Evolutionary conservation across 2,329 filamentous ascomycete species (phyloP), one percentile per base, ranked within the genome.

Genomic region (Diaporthe citriasiana): DNA sequence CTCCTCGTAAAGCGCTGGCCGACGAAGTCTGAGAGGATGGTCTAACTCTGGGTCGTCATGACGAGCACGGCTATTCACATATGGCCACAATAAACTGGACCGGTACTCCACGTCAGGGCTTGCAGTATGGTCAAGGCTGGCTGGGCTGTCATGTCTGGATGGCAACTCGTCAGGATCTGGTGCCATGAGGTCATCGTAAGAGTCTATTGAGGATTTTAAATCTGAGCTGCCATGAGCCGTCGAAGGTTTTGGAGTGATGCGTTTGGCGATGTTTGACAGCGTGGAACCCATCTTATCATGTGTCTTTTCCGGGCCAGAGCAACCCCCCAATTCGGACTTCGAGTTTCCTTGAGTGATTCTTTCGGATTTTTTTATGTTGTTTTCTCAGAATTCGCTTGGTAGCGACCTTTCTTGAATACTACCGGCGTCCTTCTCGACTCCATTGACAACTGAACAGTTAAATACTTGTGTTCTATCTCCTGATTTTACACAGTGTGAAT

Each of bases 1-100:
- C 17, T 71, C 69, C 55, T 60, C 40, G 25, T 71, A 60, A 13
- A 71, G 30, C 33, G 45, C 69, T 1, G 55, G 53, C 19, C 68
- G 55, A 42, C 42, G 42, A 6, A 53, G 25, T 6, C 45, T 53
- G 6, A 71, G 17, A 42, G n/a, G 3, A 13, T 53, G n/a, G n/a
- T 71, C 69, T 12, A 45, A 33, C 7, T 35, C 45, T 3, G 7
- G 5, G 22, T n/a, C 33, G 9, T 4, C 3, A 22, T 13, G 10
- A 25, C 1, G 30, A 30, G 27, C 9, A 47, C 3, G 30, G n/a
- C 19, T 35, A 33, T 8, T 60, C 10, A 59, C 38, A 25, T 60
- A 70, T 17, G 55, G 69, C 69, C 69, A 71, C 4, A 60, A 13
- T 4, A 60, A 33, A 1, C 22, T 19, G 8, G 25, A 42, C 2